phyloP scores from a whole-genome alignment of 345 rosid species.

The Hypericum androsaemum region DNA sequence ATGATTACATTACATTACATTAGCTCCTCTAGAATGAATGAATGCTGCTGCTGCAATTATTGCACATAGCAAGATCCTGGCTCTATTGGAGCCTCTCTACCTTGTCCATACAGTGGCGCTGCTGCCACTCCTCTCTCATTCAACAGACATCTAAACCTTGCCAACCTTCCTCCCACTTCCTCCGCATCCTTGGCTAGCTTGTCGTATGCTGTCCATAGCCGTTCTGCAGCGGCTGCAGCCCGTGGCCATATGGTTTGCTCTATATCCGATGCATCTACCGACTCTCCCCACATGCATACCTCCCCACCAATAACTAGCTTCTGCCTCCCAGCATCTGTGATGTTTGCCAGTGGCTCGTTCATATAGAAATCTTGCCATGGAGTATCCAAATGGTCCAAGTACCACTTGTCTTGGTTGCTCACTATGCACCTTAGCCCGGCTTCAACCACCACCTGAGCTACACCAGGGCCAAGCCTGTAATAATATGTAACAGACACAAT shows the following conservation, averaged over 20 bases:
- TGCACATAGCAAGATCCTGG: slow-evolving; percentile 59
- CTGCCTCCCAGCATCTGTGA: slow-evolving; percentile 32
- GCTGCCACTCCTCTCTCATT: slow-evolving; percentile 69
- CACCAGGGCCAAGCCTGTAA: slow-evolving; percentile 60
- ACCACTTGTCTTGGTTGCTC: slow-evolving; percentile 78
- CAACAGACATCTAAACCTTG: slow-evolving; percentile 60
- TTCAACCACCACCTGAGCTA: slow-evolving; percentile 45
- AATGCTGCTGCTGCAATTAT: slow-evolving; percentile 9
- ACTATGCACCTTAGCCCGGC: slow-evolving; percentile 59
- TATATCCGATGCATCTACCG: slow-evolving; percentile 41
- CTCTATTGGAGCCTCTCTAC: slow-evolving; percentile 37
- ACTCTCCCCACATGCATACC: slow-evolving; percentile 82
- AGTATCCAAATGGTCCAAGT: slow-evolving; percentile 51
- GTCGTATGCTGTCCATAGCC: slow-evolving; percentile 53
- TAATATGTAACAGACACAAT: slow-evolving; percentile 3
- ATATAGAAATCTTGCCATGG: slow-evolving; percentile 46
- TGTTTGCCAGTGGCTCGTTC: slow-evolving; percentile 50
- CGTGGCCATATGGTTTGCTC: slow-evolving; percentile 83
- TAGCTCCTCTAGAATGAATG: too few species aligned
- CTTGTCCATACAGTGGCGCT: slow-evolving; percentile 41
- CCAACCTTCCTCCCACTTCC: slow-evolving; percentile 36
- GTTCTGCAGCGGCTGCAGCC: slow-evolving; percentile 77
- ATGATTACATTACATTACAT: too few species aligned
- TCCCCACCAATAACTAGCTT: slow-evolving; percentile 62
- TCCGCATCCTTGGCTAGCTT: slow-evolving; percentile 38